phyloP scores from a whole-genome alignment of 768 basidiomycete genomes.

The Neoboletus subvelutipes region DNA sequence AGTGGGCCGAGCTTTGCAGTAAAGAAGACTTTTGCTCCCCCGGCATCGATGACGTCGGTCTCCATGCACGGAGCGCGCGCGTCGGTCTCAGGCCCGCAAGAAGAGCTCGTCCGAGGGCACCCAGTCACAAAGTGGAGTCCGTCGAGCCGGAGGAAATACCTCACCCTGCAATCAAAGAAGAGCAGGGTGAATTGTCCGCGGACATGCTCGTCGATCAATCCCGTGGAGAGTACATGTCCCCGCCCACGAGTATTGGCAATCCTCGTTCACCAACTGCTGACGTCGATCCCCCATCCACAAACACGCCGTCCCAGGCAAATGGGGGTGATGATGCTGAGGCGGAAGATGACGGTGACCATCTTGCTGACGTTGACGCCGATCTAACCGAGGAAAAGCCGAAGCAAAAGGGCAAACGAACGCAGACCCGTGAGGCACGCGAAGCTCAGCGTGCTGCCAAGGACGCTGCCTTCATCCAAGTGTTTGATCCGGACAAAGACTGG shows the following conservation, averaged over 20 bases:
- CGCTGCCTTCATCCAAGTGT: slow-evolving; percentile 61
- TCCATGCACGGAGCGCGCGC: slow-evolving; percentile 45
- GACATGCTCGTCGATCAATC: slow-evolving; percentile 6
- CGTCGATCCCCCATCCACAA: slow-evolving; percentile 5
- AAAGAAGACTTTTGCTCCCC: slow-evolving; percentile 75
- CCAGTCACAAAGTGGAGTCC: slow-evolving; percentile 38
- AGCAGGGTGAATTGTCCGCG: slow-evolving; percentile 29
- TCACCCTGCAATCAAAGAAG: slow-evolving; percentile 43
- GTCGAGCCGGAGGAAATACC: slow-evolving; percentile 42
- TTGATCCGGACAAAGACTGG: slow-evolving; percentile 77
- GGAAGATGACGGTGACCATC: slow-evolving; percentile 17
- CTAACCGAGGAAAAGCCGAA: slow-evolving; percentile 36
- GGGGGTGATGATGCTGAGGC: slow-evolving; percentile 13
- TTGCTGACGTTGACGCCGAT: slow-evolving; percentile 15
- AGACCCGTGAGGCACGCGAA: slow-evolving; percentile 42
- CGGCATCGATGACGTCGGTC: slow-evolving; percentile 64
- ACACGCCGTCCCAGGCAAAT: slow-evolving; percentile 1
- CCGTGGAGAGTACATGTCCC: slow-evolving; percentile 24
- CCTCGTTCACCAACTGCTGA: slow-evolving; percentile 23
- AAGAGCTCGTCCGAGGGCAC: slow-evolving; percentile 46
- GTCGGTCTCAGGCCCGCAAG: slow-evolving; percentile 34
- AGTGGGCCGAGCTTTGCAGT: slow-evolving; percentile 79
- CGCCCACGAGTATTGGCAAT: slow-evolving; percentile 26
- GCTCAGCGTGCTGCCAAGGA: slow-evolving; percentile 48
- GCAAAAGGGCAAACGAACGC: slow-evolving; percentile 44